Evolutionary conservation across 371 early-diverging fungal genomes (phyloP).

Genomic region (Actinomortierella ambigua): DNA sequence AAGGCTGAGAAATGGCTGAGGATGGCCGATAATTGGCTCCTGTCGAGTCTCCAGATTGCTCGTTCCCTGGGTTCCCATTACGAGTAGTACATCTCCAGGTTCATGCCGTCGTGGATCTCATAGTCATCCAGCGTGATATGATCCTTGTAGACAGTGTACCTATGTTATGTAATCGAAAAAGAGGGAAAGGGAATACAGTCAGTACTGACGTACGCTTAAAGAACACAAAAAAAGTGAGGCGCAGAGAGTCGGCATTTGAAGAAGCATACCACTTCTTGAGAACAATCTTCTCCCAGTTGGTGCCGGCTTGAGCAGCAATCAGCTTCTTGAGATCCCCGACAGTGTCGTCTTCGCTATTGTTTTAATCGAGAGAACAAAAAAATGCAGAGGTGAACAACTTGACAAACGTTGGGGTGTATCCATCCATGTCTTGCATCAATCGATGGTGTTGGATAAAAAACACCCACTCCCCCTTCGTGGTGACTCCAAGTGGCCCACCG

Average conservation of each 20-base stretch:
- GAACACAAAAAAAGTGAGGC: conserved; percentile 2
- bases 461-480: too few relatives aligned
- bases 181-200: neutral
- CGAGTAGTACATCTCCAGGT: conserved; percentile 83
- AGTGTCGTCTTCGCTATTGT: conserved; percentile 80
- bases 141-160: conserved; percentile 87
- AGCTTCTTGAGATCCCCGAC: conserved; percentile 91
- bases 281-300: conserved; percentile 88
- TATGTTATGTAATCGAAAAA: conserved; percentile 28
- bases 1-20: too few relatives aligned
- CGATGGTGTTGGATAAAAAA: too few relatives aligned
- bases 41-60: too few relatives aligned
- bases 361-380: neutral
- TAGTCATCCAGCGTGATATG: conserved; percentile 94
- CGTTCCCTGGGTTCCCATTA: conserved; percentile 18
- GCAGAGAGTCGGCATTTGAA: neutral
- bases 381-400: neutral
- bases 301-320: conserved; percentile 94
- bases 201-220: neutral
- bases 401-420: too few relatives aligned
- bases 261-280: conserved; percentile 85
- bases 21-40: too few relatives aligned
- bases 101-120: conserved; percentile 94
- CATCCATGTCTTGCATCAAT: too few relatives aligned
- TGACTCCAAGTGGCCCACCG: too few relatives aligned